Percentiles rank a stretch among this genome's conserved stretches.
phyloP scores from a whole-genome alignment of 2,329 filamentous ascomycete species.

The Neoscytalidium dimidiatum region DNA sequence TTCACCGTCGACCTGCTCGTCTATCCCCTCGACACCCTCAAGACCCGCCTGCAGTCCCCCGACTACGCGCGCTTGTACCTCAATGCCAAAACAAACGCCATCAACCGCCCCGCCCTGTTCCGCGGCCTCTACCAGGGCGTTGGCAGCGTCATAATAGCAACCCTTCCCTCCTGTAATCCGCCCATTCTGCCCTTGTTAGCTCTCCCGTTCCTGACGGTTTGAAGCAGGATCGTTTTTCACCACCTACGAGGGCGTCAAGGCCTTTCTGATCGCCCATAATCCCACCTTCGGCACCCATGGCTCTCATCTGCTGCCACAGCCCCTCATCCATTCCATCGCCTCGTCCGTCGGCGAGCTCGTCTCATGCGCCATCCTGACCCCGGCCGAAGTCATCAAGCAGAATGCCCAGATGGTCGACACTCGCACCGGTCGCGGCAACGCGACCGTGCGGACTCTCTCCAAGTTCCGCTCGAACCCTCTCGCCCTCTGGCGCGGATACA shows the following conservation, averaged over 20 bases:
- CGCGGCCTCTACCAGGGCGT: slow-evolving; percentile 84
- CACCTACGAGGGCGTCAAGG: slow-evolving; percentile 79
- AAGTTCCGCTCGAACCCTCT: slow-evolving; percentile 59
- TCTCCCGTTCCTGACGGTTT: neutral
- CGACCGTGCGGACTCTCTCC: slow-evolving; percentile 57
- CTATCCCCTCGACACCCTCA: slow-evolving; percentile 87
- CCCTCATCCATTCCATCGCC: slow-evolving; percentile 71
- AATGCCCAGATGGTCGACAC: slow-evolving; percentile 80
- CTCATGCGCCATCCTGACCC: slow-evolving; percentile 83
- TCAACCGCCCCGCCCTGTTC: slow-evolving; percentile 60
- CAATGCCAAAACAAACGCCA: slow-evolving; percentile 55
- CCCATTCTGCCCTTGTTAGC: neutral
- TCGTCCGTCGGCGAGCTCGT: slow-evolving; percentile 79
- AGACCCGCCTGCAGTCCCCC: slow-evolving; percentile 80
- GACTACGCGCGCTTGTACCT: slow-evolving; percentile 70
- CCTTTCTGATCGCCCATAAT: slow-evolving; percentile 55
- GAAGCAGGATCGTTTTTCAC: slow-evolving; percentile 84
- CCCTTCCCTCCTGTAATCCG: slow-evolving; percentile 74
- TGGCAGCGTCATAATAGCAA: slow-evolving; percentile 81
- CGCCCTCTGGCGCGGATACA: slow-evolving; percentile 70
- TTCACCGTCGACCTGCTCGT: slow-evolving; percentile 84
- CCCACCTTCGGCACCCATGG: slow-evolving; percentile 36
- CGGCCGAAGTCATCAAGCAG: slow-evolving; percentile 89
- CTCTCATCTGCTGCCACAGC: slow-evolving; percentile 58
- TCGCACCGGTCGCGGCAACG: slow-evolving; percentile 41